These are phyloP conservation scores for Mallotus nudiflorus DNA, from an alignment of 345 rosid genomes.

Conservation along the genomic window DNA sequence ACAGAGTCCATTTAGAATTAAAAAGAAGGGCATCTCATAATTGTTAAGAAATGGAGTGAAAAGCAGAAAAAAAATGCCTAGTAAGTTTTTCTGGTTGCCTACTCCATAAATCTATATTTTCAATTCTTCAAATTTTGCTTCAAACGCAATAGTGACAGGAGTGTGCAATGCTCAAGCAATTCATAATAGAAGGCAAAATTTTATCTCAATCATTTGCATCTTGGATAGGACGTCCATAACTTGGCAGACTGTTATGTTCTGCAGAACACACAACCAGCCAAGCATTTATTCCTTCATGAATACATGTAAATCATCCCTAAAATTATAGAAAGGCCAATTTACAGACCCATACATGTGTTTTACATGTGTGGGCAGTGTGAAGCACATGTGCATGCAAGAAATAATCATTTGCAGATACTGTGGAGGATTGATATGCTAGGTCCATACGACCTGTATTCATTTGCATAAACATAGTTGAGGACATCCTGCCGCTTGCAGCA, in stretches of 20 bases:
- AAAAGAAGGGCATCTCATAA: not conserved
- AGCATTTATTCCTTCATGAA: not conserved
- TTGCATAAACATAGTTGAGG: not conserved
- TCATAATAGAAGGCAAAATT: no score
- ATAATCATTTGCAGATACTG: not conserved
- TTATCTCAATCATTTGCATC: no score
- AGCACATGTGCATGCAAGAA: not conserved
- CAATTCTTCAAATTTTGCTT: not conserved
- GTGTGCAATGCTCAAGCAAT: no score
- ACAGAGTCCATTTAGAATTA: not conserved
- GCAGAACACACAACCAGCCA: not conserved
- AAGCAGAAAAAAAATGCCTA: not conserved
- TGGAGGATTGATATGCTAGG: not conserved
- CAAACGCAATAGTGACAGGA: not conserved
- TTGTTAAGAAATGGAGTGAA: no score
- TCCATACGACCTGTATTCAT: not conserved
- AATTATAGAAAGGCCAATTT: no score
- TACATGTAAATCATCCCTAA: not conserved
- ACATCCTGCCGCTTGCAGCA: not conserved
- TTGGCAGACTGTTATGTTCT: no score
- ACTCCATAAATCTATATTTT: not conserved
- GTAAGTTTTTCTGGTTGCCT: not conserved
- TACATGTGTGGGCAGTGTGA: no score
- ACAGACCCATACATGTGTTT: no score
- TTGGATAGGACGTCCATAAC: no score